These are phyloP conservation scores for Dissophora globulifera DNA, from an alignment of 192 early-diverging fungal genomes.

Conservation along the genomic window DNA sequence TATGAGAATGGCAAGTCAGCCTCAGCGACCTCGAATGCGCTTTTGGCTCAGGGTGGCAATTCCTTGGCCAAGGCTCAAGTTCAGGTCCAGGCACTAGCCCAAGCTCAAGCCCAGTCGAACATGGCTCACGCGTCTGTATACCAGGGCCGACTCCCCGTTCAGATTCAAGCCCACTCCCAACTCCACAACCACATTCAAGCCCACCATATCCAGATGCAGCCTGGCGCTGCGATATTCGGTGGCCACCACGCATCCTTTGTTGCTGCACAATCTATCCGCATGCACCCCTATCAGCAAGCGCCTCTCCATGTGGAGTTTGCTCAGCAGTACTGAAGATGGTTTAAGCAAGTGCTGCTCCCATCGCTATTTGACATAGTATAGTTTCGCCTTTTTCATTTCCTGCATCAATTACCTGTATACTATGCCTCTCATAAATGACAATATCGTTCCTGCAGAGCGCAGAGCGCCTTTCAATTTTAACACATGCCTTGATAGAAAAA, in stretches of 20 bases:
- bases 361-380: background rate
- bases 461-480: too few species aligned
- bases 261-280: conserved; percentile 1
- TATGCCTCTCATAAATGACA: too few species aligned
- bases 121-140: too few species aligned
- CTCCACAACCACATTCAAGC: conserved; percentile 3
- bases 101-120: background rate
- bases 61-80: conserved; percentile 2
- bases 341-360: background rate
- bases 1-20: conserved; percentile 55
- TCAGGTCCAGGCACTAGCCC: background rate
- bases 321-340: conserved; percentile 3
- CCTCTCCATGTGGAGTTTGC: conserved; percentile 2
- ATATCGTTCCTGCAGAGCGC: too few species aligned
- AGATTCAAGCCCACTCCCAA: conserved; percentile 12
- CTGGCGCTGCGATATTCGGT: background rate
- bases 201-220: background rate
- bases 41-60: too few species aligned
- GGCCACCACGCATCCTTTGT: background rate
- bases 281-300: conserved; percentile 2
- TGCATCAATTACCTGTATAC: background rate
- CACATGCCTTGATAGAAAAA: too few species aligned
- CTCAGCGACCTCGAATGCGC: background rate
- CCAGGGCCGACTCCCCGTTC: background rate
- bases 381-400: background rate